phyloP scores from a whole-genome alignment of 148 eudicot genomes.

The Fagopyrum tataricum region DNA sequence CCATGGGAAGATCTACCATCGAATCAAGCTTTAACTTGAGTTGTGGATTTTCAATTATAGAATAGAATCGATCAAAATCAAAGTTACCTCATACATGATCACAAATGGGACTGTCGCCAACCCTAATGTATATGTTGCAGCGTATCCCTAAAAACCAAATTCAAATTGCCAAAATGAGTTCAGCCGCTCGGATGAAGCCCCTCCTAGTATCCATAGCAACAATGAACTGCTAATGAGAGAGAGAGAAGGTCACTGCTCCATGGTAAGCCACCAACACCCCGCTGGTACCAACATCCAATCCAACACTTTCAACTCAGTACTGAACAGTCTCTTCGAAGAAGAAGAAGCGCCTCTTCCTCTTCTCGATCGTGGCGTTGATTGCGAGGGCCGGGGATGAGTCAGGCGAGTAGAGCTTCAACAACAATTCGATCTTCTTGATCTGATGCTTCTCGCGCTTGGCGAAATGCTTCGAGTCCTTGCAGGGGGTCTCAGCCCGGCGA shows the following conservation, averaged over 20 bases:
- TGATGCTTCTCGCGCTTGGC: conserved; percentile 84
- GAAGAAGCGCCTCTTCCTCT: conserved; percentile 78
- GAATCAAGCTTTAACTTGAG: neutral
- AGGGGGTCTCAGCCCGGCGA: conserved; percentile 81
- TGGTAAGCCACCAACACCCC: too few species aligned
- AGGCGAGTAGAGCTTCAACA: conserved; percentile 81
- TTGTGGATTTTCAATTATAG: neutral
- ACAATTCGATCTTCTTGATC: conserved; percentile 69
- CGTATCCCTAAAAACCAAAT: conserved; percentile 15
- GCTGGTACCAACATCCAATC: too few species aligned
- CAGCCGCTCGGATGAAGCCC: too few species aligned
- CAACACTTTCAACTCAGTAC: too few species aligned
- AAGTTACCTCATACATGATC: conserved; percentile 30
- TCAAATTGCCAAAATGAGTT: too few species aligned
- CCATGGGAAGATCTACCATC: neutral
- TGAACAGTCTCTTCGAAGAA: too few species aligned
- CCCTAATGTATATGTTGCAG: conserved; percentile 27
- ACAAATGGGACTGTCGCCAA: conserved; percentile 31
- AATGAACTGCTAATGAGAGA: too few species aligned
- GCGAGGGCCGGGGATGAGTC: conserved; percentile 94
- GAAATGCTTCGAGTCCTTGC: conserved; percentile 92
- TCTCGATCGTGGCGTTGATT: conserved; percentile 81
- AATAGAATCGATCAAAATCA: neutral
- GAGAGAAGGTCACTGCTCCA: too few species aligned
- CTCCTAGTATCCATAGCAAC: too few species aligned